Evolutionary conservation across 2,329 filamentous ascomycete genomes (phyloP), one percentile per base, ranked within the genome.

Genomic region (Colletotrichum horii): DNA sequence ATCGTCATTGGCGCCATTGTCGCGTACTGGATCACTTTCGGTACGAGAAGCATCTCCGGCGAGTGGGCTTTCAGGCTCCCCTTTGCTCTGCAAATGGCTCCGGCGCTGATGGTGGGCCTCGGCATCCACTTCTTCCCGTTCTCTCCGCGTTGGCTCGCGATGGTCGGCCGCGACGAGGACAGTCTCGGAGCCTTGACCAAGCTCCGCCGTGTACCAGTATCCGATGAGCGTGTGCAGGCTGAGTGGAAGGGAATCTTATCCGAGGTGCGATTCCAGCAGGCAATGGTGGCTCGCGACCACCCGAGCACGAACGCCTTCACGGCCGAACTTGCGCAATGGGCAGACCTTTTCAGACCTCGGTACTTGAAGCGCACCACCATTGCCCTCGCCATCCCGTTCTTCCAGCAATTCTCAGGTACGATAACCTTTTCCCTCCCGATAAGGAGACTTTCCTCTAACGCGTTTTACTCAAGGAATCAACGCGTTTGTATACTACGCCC

Each of bases 1-100:
- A 83, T 90, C 70, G 88, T 90, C 48, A 87, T 88, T 62, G 91
- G 88, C 4, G 87, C 87, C 71, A 85, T 90, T 5, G 82, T 90
- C 28, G 86, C 89, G 2, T 91, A 87, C 78, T 91, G 88, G 87
- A 89, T 89, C 48, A 88, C 88, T 0, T 91, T 90, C 71, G 89
- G 85, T 1, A 90, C 88, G 1, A 81, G 83, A 8, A 82, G 84
- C 76, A 85, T 89, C 55, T 75, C 81, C 0, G 79, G 83, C 36
- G 84, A 87, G 77, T 83, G 83, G 80, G 80, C 87, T 4, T 89
- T 85, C 78, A 83, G 87, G 8, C 81, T 90, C 0, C 88, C 88
- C 0, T 88, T 88, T 72, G 81, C 85, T 5, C 80, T 89, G 7
- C 88, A 89, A 71, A 85, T 87, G 74, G 78, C 86, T 6, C 83